Percentiles rank a stretch among this genome's conserved stretches.
phyloP scores from a whole-genome alignment of 768 basidiomycete genomes.

The Lactarius pseudohatsudake region DNA sequence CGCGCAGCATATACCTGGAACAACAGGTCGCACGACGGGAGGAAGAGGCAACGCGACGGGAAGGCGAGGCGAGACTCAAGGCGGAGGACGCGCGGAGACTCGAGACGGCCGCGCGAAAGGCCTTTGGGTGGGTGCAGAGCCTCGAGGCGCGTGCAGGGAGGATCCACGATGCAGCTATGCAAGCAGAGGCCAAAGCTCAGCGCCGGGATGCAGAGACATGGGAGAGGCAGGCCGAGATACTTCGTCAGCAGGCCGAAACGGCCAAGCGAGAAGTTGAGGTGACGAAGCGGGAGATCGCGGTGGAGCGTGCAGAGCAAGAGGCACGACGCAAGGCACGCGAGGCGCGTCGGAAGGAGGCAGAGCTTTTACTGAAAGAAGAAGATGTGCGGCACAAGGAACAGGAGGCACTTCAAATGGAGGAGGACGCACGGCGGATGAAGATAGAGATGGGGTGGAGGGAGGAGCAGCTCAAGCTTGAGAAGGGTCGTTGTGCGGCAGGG shows the following conservation, averaged over 20 bases:
- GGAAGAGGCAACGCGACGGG: slow-evolving; percentile 15
- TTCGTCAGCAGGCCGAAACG: slow-evolving; percentile 12
- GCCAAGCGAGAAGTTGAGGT: slow-evolving; percentile 15
- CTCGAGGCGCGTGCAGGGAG: slow-evolving; percentile 17
- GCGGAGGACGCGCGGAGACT: slow-evolving; percentile 13
- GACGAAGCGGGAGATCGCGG: slow-evolving; percentile 12
- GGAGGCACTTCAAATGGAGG: slow-evolving; percentile 15
- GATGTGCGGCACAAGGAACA: slow-evolving; percentile 11
- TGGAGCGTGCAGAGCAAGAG: slow-evolving; percentile 15
- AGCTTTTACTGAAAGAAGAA: slow-evolving; percentile 9
- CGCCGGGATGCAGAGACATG: slow-evolving; percentile 17
- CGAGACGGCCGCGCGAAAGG: slow-evolving; percentile 21
- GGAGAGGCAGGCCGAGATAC: slow-evolving; percentile 20
- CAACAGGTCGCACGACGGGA: slow-evolving; percentile 21
- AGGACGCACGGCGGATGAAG: slow-evolving; percentile 12
- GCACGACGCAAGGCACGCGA: slow-evolving; percentile 10
- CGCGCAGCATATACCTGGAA: slow-evolving; percentile 16
- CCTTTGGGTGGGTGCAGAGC: slow-evolving; percentile 18
- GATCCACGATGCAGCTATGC: slow-evolving; percentile 18
- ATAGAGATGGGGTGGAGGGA: slow-evolving; percentile 3
- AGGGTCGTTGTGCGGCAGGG: background rate
- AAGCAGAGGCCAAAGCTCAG: slow-evolving; percentile 7
- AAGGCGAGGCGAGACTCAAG: slow-evolving; percentile 14
- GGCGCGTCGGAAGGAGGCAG: slow-evolving; percentile 20
- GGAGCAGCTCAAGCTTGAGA: slow-evolving; percentile 6